These are phyloP conservation scores for Lithospermum erythrorhizon DNA, from an alignment of 257 asterid species.

Conservation along the genomic window DNA sequence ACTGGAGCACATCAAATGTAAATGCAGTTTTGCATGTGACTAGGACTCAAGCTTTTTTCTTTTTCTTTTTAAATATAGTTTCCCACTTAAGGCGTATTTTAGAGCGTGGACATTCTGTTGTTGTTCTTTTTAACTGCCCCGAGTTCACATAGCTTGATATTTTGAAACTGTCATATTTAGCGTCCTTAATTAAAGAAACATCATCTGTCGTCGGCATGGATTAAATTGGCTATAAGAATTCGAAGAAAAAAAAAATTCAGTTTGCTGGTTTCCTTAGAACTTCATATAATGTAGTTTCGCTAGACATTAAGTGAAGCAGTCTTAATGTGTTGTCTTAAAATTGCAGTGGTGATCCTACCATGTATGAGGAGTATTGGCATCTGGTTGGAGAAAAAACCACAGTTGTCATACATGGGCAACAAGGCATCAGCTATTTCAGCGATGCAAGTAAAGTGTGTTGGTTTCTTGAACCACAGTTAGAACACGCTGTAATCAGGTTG, in stretches of 20 bases:
- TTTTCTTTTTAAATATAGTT: not conserved
- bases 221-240: not conserved
- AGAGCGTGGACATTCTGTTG: too few species aligned
- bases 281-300: not conserved
- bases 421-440: conserved; percentile 79
- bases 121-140: too few species aligned
- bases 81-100: too few species aligned
- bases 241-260: not conserved
- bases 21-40: not conserved
- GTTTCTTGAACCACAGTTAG: conserved; percentile 79
- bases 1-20: not conserved
- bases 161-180: not conserved
- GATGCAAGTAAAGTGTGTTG: conserved; percentile 61
- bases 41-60: not conserved
- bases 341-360: conserved; percentile 88
- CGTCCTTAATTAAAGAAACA: conserved; percentile 2
- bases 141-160: conserved; percentile 14
- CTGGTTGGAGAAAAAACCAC: conserved; percentile 57
- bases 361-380: conserved; percentile 83
- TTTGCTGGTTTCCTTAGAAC: not conserved
- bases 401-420: conserved; percentile 74
- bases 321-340: not conserved
- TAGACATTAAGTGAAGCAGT: not conserved
- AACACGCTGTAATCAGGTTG: conserved; percentile 40
- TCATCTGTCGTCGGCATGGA: conserved; percentile 1